Conservation (phyloP, 192 early-diverging fungal species). For the Backusella tarrabulga region DNA sequence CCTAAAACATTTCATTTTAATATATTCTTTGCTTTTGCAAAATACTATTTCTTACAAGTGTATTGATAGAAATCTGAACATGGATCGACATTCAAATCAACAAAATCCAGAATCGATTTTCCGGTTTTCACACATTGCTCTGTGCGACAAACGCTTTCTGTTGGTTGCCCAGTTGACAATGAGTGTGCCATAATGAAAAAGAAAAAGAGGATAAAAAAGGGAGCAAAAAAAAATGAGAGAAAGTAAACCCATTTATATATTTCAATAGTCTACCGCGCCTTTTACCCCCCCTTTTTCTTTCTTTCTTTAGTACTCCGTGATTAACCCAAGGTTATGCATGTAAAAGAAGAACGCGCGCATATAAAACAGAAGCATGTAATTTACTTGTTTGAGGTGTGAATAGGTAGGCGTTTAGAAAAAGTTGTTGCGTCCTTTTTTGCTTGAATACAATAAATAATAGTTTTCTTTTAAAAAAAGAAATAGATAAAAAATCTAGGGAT, state of each 20-base stretch:
- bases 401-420: neutral
- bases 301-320: constrained; percentile 1
- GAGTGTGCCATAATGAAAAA: neutral
- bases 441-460: too few relatives aligned
- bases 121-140: constrained; percentile 56
- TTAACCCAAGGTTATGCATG: neutral
- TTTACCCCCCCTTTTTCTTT: neutral
- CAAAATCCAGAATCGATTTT: constrained; percentile 46
- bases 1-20: constrained; percentile 30
- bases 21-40: neutral
- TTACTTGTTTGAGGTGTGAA: neutral
- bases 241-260: neutral
- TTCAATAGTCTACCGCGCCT: neutral
- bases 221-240: neutral
- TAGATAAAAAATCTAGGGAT: neutral
- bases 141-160: constrained; percentile 43
- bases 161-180: neutral
- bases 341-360: neutral
- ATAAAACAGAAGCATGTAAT: neutral
- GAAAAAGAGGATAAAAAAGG: neutral
- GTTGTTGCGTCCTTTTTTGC: too few relatives aligned
- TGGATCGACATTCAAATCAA: constrained; percentile 58
- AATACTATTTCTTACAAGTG: constrained; percentile 45
- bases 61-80: constrained; percentile 70
- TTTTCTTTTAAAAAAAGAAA: neutral